Evolutionary conservation across 176 grass and related monocot genomes (phyloP).

Genomic region (Eleusine indica): DNA sequence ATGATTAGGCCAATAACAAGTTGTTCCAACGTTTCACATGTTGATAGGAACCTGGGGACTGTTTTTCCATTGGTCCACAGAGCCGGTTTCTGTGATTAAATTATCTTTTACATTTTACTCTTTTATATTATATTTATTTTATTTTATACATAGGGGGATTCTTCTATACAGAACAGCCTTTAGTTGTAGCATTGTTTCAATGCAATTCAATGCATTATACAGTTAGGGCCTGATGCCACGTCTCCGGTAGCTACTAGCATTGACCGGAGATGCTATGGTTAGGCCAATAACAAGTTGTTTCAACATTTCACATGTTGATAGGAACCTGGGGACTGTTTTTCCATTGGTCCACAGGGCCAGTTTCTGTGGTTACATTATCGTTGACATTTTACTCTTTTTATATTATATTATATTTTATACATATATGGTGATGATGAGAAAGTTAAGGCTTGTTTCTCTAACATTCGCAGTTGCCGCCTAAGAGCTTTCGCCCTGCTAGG

Average conservation of each 20-base stretch:
- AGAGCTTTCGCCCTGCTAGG: conserved; percentile 54
- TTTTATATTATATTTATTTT: background rate
- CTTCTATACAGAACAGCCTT: too few species aligned
- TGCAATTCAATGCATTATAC: background rate
- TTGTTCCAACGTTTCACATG: conserved; percentile 50
- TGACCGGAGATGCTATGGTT: conserved; percentile 77
- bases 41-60: conserved; percentile 93
- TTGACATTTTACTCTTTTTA: too few species aligned
- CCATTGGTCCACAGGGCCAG: conserved; percentile 66
- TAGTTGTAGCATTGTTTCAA: background rate
- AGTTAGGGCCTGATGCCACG: conserved; percentile 65
- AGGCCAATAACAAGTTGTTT: conserved; percentile 55
- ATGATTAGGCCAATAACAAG: conserved; percentile 64
- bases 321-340: conserved; percentile 70
- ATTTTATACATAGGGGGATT: too few species aligned
- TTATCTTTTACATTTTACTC: background rate
- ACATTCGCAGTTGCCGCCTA: conserved; percentile 60
- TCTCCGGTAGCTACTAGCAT: conserved; percentile 54
- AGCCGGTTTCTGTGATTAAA: conserved; percentile 89
- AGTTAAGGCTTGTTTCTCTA: conserved; percentile 57
- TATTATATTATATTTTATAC: background rate
- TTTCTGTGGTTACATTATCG: conserved; percentile 71
- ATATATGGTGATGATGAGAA: conserved; percentile 19
- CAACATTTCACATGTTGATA: conserved; percentile 74
- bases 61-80: conserved; percentile 52